A percentile compares a stretch with the other conserved stretches of the same genome.
phyloP scores from a whole-genome alignment of 1,284 basidiomycete species.

The Rhizoctonia solani region DNA sequence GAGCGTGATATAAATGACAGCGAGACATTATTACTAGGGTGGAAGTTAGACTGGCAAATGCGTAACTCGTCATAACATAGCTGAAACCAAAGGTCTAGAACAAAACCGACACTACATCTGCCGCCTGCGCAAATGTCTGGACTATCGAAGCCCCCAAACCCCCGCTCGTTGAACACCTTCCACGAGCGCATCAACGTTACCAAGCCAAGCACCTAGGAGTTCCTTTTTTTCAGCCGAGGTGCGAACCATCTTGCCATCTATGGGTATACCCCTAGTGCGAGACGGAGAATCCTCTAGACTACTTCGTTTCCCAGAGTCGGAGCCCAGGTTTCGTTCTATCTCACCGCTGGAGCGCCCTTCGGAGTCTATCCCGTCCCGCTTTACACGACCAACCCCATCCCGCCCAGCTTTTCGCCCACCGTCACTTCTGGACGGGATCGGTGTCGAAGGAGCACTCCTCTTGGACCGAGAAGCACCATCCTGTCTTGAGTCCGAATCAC shows the following conservation, averaged over 20 bases:
- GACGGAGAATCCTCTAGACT: not conserved
- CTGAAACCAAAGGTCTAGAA: not conserved
- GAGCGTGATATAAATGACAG: slow-evolving; percentile 7
- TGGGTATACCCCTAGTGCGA: not conserved
- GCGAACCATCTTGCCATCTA: slow-evolving; percentile 46
- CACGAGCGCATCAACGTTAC: slow-evolving; percentile 85
- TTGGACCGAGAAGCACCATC: not conserved
- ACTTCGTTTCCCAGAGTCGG: slow-evolving; percentile 1
- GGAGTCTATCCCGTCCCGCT: slow-evolving; percentile 3
- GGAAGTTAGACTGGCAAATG: not conserved
- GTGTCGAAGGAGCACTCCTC: slow-evolving; percentile 6
- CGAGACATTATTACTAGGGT: not conserved
- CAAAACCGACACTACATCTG: not conserved
- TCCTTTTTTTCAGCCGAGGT: slow-evolving; percentile 86
- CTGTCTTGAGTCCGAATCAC: not conserved
- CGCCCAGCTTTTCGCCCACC: not conserved
- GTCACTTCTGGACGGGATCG: not conserved
- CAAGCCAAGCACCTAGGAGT: slow-evolving; percentile 75
- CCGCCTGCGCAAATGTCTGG: not conserved
- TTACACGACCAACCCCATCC: not conserved
- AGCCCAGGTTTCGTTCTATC: not conserved
- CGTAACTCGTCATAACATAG: not conserved
- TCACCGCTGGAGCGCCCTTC: slow-evolving; percentile 11
- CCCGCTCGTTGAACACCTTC: slow-evolving; percentile 82
- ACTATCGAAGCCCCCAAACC: slow-evolving; percentile 65